A percentile compares a stretch with the other conserved stretches of the same genome.
phyloP scores from a whole-genome alignment of 176 grass and related monocot species.

The Lolium rigidum region DNA sequence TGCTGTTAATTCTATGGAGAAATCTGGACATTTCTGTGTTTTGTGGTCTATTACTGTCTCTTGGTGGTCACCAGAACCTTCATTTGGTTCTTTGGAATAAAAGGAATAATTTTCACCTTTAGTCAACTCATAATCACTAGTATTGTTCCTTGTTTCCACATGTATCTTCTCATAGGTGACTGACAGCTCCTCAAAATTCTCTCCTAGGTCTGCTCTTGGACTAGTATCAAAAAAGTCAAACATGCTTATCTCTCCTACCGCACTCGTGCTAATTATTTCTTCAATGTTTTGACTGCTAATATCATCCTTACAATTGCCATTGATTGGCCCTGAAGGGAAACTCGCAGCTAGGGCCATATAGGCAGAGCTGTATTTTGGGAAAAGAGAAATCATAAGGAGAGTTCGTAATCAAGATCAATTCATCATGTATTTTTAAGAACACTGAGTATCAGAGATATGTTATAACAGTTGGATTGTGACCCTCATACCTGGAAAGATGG shows the following conservation, averaged over 20 bases:
- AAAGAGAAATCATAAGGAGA: conserved; percentile 35
- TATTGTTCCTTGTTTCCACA: conserved; percentile 29
- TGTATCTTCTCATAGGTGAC: conserved; percentile 36
- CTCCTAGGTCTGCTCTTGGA: conserved; percentile 39
- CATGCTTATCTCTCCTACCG: conserved; percentile 33
- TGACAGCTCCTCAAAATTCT: conserved; percentile 45
- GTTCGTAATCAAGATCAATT: not conserved
- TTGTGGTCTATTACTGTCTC: conserved; percentile 47
- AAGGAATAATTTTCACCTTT: conserved; percentile 23
- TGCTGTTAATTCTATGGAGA: conserved; percentile 32
- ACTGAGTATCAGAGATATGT: not conserved
- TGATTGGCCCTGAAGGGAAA: conserved; percentile 54
- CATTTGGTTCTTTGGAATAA: conserved; percentile 39
- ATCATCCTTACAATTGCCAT: conserved; percentile 40
- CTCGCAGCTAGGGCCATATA: conserved; percentile 82
- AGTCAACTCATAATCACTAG: conserved; percentile 38
- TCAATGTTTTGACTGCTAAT: conserved; percentile 44
- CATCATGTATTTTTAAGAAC: conserved; percentile 22
- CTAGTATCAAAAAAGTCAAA: conserved; percentile 38
- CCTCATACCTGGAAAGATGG: conserved; percentile 59
- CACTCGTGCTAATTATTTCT: conserved; percentile 42
- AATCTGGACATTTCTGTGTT: conserved; percentile 32
- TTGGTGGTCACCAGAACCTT: conserved; percentile 30
- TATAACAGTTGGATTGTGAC: not conserved
- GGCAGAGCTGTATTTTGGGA: conserved; percentile 69